A percentile compares a stretch with the other conserved stretches of the same genome.
These are phyloP conservation scores for Trichoderma citrinoviride DNA, from an alignment of 2,329 filamentous ascomycete genomes.

Conservation along the genomic window DNA sequence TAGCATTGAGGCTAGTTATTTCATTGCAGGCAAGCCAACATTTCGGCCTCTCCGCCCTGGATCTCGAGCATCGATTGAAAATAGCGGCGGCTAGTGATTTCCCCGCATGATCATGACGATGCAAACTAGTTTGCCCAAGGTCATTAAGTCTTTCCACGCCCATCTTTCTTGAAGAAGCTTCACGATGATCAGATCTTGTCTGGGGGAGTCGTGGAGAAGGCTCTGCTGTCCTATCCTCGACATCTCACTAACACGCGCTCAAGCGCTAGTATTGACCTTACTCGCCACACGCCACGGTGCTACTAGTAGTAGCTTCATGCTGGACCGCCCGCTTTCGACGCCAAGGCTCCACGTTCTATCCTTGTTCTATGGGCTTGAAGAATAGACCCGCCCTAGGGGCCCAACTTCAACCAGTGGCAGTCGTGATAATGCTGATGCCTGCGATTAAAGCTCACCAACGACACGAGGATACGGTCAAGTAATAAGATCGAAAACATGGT, in stretches of 20 bases:
- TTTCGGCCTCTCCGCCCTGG: not conserved
- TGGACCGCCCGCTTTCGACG: constrained; percentile 4
- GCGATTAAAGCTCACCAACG: not conserved
- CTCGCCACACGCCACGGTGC: constrained; percentile 8
- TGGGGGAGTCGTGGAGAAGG: not conserved
- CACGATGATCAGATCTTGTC: not conserved
- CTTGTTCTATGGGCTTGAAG: not conserved
- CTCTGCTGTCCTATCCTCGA: not conserved
- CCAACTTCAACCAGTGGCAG: constrained; percentile 15
- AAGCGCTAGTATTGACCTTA: not conserved
- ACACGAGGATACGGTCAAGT: constrained; percentile 1
- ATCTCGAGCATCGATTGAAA: not conserved
- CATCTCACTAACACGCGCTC: not conserved
- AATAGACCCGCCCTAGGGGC: constrained; percentile 3
- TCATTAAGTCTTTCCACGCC: no score
- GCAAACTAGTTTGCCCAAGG: not conserved
- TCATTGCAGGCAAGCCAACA: not conserved
- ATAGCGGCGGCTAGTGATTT: not conserved
- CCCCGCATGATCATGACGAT: not conserved
- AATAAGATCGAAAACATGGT: not conserved
- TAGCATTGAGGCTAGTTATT: not conserved
- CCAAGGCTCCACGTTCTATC: constrained; percentile 14
- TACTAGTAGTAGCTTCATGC: not conserved
- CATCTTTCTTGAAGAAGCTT: not conserved
- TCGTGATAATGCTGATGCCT: constrained; percentile 19